Conservation (phyloP, 2,329 filamentous ascomycete genomes). For the Akanthomyces uredinophilus region DNA sequence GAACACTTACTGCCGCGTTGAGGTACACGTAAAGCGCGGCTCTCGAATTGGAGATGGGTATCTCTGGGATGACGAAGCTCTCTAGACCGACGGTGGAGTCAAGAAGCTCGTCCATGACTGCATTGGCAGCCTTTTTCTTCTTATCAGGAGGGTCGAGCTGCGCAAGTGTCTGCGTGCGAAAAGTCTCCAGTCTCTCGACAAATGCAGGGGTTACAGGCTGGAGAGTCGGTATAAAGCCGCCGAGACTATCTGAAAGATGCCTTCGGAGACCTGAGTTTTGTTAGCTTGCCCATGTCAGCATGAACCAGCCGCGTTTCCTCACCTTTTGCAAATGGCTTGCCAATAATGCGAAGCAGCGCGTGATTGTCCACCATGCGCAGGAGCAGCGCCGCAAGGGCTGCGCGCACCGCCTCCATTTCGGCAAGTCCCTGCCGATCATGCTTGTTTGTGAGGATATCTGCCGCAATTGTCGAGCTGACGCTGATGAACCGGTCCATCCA, state of each 20-base stretch:
- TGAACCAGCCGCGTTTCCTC: constrained; percentile 17
- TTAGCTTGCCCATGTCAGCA: background rate
- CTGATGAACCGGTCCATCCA: constrained; percentile 57
- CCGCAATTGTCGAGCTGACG: constrained; percentile 43
- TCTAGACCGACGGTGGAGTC: constrained; percentile 53
- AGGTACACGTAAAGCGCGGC: constrained; percentile 82
- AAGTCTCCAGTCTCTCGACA: constrained; percentile 49
- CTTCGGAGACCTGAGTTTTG: constrained; percentile 39
- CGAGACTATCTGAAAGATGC: constrained; percentile 45
- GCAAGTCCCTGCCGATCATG: constrained; percentile 42
- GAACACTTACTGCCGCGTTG: constrained; percentile 64
- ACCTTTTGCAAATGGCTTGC: constrained; percentile 50
- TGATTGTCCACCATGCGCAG: constrained; percentile 57
- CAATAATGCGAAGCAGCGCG: constrained; percentile 48
- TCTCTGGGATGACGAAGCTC: constrained; percentile 53
- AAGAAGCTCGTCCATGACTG: constrained; percentile 51
- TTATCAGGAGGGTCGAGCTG: constrained; percentile 50
- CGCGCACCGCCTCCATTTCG: constrained; percentile 56
- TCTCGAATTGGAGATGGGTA: constrained; percentile 68
- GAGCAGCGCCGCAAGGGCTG: constrained; percentile 59
- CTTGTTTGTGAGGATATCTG: constrained; percentile 43
- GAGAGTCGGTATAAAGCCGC: constrained; percentile 52
- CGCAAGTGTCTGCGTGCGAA: constrained; percentile 52
- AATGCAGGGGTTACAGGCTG: constrained; percentile 45
- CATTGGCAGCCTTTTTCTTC: constrained; percentile 44